Conservation (phyloP, 257 asterid species). For the Linaria vulgaris region DNA sequence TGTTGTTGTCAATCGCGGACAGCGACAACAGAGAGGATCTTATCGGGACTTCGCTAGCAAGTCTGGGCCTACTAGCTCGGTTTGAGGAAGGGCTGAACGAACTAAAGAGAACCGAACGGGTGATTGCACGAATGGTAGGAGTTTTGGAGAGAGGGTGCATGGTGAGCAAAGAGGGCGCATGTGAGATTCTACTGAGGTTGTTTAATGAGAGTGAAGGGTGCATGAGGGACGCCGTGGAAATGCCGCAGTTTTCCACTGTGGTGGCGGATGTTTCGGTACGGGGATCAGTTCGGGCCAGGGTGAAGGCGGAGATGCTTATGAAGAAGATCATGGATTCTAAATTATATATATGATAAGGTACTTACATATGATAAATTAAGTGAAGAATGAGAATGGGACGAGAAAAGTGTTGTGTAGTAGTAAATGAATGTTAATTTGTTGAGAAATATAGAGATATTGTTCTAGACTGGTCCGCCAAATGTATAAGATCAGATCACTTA, state of each 20-base stretch:
- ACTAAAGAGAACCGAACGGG: slow-evolving; percentile 37
- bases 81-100: slow-evolving; percentile 70
- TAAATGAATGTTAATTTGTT: too few species aligned
- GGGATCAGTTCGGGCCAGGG: slow-evolving; percentile 62
- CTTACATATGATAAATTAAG: too few species aligned
- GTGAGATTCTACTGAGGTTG: slow-evolving; percentile 56
- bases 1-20: slow-evolving; percentile 45
- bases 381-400: too few species aligned
- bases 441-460: too few species aligned
- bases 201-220: slow-evolving; percentile 67
- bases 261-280: slow-evolving; percentile 73
- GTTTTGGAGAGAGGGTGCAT: slow-evolving; percentile 53
- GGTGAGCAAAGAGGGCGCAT: slow-evolving; percentile 72
- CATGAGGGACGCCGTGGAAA: slow-evolving; percentile 43
- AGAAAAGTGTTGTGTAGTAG: too few species aligned
- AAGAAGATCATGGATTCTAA: slow-evolving; percentile 53
- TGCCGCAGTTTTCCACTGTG: slow-evolving; percentile 55
- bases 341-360: too few species aligned
- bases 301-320: slow-evolving; percentile 61
- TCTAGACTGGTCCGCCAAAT: too few species aligned
- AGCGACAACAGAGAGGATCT: slow-evolving; percentile 50
- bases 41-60: slow-evolving; percentile 53
- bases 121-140: slow-evolving; percentile 42
- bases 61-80: slow-evolving; percentile 59
- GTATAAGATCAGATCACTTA: too few species aligned